Base-by-base conservation (phyloP, 2,329 filamentous ascomycete species). In the Clarireedia homoeocarpa region DNA sequence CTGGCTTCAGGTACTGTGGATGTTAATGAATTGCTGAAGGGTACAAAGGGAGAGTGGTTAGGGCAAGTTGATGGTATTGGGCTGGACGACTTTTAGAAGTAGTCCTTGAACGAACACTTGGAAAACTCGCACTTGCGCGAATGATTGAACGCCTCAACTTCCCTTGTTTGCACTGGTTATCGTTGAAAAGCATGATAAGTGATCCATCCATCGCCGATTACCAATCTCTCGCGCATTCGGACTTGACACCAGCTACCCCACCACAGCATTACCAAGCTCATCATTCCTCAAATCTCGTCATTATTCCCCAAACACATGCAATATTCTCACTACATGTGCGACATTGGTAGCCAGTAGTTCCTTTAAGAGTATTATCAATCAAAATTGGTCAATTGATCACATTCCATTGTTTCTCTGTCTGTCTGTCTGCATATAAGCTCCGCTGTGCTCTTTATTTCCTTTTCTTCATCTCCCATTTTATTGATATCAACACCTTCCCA, bases 1-100 rank as follows among this genome's bases (percentile, higher is more conserved):
- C 76, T 96, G 59, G 89, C 90, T 0, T 81, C 83, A n/a, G 89
- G 90, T 0, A 76, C 81, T n/a, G 82, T 96, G n/a, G 88, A 96
- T 73, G 77, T 96, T 5, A 85, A 85, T 51, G 78, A 89, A 63
- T 70, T 96, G 66, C 65, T 86, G 55, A 77, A 74, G 55, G 82
- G 82, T n/a, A 79, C 77, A 40, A 82, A 83, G 59, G 81, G 85
- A 1, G 81, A 69, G 17, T 70, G 69, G 53, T 52, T 70, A 5
- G 69, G 69, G 7, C 63, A 64, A 47, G 61, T 70, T 17, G 66
- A 69, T 50, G 66, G 65, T 0, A 67, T 70, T 58, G 67, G 66
- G 2, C 65, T 70, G 62, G 66, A 67, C 34, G 65, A 67, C 60
- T 36, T 51, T 30, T 55, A 26, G 20, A 53, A n/a, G 38, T 6